phyloP scores from a whole-genome alignment of 2,329 filamentous ascomycete genomes.

The Fusarium odoratissimum region DNA sequence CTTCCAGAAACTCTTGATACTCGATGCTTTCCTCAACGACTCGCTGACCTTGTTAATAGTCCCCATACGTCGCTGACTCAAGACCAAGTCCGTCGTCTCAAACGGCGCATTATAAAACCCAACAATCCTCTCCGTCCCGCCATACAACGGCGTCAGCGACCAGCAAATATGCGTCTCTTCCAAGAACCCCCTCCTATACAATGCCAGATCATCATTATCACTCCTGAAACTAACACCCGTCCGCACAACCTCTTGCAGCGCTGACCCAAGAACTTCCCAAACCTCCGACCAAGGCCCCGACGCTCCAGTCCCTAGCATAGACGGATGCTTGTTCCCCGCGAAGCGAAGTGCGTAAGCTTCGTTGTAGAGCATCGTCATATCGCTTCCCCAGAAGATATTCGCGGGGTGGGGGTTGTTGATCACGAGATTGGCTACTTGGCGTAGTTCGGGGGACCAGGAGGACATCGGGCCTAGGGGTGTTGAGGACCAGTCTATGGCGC shows the following conservation, averaged over 20 bases:
- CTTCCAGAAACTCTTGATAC: conserved; percentile 52
- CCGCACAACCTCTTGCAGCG: conserved; percentile 52
- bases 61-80: conserved; percentile 49
- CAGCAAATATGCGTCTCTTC: conserved; percentile 56
- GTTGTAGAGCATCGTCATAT: conserved; percentile 73
- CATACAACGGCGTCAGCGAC: conserved; percentile 54
- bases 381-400: conserved; percentile 71
- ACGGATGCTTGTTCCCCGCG: conserved; percentile 71
- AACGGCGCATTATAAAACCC: conserved; percentile 56
- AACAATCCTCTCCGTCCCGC: conserved; percentile 49
- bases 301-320: conserved; percentile 68
- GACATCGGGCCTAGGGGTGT: conserved; percentile 58
- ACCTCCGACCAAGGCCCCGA: conserved; percentile 67
- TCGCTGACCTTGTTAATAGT: conserved; percentile 51
- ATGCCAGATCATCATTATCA: conserved; percentile 49
- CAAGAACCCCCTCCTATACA: conserved; percentile 50
- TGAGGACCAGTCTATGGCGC: conserved; percentile 55
- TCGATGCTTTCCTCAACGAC: conserved; percentile 46
- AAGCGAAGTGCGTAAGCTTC: conserved; percentile 67
- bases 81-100: conserved; percentile 51
- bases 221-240: conserved; percentile 50
- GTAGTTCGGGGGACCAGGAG: conserved; percentile 58
- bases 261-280: conserved; percentile 49
- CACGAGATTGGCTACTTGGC: conserved; percentile 54
- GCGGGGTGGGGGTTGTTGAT: conserved; percentile 57